Evolutionary conservation across 768 basidiomycete species (phyloP).

Genomic region (Dacryopinax spathularia): DNA sequence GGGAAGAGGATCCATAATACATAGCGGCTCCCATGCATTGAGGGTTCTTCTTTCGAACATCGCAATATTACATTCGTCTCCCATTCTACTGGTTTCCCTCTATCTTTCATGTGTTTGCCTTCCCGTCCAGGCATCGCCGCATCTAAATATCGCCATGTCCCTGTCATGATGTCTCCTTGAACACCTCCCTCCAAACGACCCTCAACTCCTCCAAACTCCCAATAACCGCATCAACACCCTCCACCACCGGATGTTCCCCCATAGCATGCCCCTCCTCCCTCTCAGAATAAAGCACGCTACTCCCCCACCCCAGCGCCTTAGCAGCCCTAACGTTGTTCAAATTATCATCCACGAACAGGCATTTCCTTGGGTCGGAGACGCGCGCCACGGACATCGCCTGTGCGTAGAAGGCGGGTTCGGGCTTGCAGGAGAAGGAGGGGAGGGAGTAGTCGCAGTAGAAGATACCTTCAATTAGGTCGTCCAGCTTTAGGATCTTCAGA

Average conservation of each 20-base stretch:
- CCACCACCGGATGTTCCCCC: slow-evolving; percentile 15
- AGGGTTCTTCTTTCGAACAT: no score
- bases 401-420: slow-evolving; percentile 55
- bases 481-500: slow-evolving; percentile 53
- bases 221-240: slow-evolving; percentile 40
- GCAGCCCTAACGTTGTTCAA: slow-evolving; percentile 55
- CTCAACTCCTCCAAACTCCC: slow-evolving; percentile 51
- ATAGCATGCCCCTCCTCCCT: slow-evolving; percentile 25
- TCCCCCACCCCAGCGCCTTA: slow-evolving; percentile 49
- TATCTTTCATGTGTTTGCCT: no score
- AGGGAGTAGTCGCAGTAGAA: slow-evolving; percentile 65
- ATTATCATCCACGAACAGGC: slow-evolving; percentile 71
- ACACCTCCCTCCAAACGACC: slow-evolving; percentile 60
- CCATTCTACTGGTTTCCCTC: no score
- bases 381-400: slow-evolving; percentile 55
- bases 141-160: no score
- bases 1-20: no score
- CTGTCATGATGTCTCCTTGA: no score
- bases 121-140: no score
- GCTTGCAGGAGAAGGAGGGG: slow-evolving; percentile 63
- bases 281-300: slow-evolving; percentile 37
- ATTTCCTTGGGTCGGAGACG: slow-evolving; percentile 50
- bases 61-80: no score
- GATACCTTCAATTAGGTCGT: slow-evolving; percentile 57
- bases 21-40: no score